Conservation (phyloP, 441 rosid species). For the Adansonia gregorii region DNA sequence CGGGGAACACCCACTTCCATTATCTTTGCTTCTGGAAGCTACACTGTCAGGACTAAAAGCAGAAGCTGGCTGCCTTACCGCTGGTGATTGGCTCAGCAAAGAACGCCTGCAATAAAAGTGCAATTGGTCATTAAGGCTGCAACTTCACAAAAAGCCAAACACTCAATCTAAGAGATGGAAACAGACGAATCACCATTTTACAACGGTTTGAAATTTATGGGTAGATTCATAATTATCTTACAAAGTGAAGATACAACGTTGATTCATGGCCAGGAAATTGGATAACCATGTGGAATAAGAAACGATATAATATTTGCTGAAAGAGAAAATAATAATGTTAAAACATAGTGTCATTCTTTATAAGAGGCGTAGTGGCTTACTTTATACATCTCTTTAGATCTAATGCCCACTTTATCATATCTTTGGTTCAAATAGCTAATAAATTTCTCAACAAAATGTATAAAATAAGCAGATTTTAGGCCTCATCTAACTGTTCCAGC, state of each 20-base stretch:
- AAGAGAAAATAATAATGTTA: neutral
- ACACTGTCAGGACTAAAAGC: conserved; percentile 46
- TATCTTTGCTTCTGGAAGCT: conserved; percentile 38
- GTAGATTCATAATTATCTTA: conserved; percentile 11
- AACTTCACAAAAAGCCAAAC: conserved; percentile 16
- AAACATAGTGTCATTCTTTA: neutral
- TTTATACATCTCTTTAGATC: neutral
- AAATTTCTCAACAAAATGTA: neutral
- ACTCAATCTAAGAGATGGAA: neutral
- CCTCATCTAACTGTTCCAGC: neutral
- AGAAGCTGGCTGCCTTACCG: conserved; percentile 44
- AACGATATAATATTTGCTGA: neutral
- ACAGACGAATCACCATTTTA: neutral
- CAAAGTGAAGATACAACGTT: neutral
- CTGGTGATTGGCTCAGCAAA: conserved; percentile 91
- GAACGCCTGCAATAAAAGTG: conserved; percentile 69
- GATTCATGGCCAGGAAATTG: neutral
- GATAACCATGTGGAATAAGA: neutral
- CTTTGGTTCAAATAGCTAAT: neutral
- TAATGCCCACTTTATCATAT: neutral
- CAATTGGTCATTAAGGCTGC: conserved; percentile 16
- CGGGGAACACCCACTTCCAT: conserved; percentile 49
- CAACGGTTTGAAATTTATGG: neutral
- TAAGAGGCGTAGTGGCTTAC: neutral
- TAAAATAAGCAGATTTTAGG: conserved; percentile 2